Evolutionary conservation across 2,329 filamentous ascomycete genomes (phyloP), one percentile per base, ranked within the genome.

Genomic region (Ceratocystis papillata): DNA sequence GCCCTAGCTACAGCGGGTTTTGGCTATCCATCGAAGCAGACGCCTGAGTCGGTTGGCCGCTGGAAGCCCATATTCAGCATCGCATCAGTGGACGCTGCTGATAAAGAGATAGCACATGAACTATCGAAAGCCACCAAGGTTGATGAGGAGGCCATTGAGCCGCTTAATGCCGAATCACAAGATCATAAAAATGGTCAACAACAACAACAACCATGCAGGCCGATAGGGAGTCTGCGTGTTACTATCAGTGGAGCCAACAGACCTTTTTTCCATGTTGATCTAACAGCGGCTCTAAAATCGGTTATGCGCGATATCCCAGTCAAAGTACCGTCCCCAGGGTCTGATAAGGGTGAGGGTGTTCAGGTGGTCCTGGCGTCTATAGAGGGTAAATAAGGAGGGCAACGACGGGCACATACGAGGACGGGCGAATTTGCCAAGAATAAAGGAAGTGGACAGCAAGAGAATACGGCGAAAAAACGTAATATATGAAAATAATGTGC

Each of bases 1-100:
- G 81, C 83, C 0, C 77, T 86, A 0, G 78, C 81, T 0, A 77
- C 77, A 0, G 80, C 80, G 0, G 83, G 83, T 0, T 86, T 86
- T 67, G 83, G 83, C 0, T 79, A 75, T 65, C 78, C 74, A 0
- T 72, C 71, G 0, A 68, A 71, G 8, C 69, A 72, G 20, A 73
- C 73, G n/a, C 67, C 69, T 1, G 69, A 71, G 1, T 69, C 71
- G 1, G 61, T 75, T 1, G 68, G 68, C 1, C 70, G 70, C n/a
- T 76, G 75, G 75, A 71, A 69, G 1, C 72, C 73, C 0, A 71
- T 74, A 12, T 76, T 75, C 57, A 74, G 72, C 22, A 72, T 77
- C 20, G 73, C 75, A 0, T 67, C 70, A n/a, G 66, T 68, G 12
- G 64, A 70, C 65, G 22, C 67, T 63, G 55, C 55, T 48, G 30